Evolutionary conservation across 2,329 filamentous ascomycete genomes (phyloP).

Genomic region (Fusarium metavorans): DNA sequence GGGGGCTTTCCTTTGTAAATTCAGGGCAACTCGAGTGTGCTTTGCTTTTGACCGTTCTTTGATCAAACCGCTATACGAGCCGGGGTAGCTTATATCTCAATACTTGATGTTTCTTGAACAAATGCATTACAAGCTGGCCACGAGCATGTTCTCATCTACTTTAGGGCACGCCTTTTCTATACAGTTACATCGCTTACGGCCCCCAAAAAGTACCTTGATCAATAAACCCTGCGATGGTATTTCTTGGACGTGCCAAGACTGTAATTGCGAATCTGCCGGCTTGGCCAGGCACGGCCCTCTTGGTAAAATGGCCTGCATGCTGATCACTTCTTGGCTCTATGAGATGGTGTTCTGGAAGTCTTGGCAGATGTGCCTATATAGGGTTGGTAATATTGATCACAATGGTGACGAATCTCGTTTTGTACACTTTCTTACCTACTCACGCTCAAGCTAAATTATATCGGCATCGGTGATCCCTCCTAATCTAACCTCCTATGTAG

Average conservation of each 20-base stretch:
- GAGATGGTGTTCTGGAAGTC: not conserved
- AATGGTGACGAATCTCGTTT: not conserved
- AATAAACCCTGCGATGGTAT: not conserved
- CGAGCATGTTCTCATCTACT: not conserved
- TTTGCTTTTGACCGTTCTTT: not conserved
- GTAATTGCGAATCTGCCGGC: not conserved
- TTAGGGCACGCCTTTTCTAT: not conserved
- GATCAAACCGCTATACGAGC: not conserved
- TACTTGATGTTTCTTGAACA: not conserved
- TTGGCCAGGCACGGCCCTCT: not conserved
- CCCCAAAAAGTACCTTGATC: not conserved
- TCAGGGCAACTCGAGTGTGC: accelerated
- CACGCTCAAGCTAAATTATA: not conserved
- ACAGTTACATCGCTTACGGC: not conserved
- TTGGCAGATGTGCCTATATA: not conserved
- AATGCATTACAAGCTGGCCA: not conserved
- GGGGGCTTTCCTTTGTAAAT: not conserved
- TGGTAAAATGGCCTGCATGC: not conserved
- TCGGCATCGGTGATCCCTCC: not conserved
- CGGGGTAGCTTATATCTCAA: not conserved
- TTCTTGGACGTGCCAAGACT: not conserved
- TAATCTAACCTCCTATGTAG: no score
- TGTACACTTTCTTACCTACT: not conserved
- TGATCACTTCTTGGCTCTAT: not conserved
- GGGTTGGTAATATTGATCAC: not conserved